Evolutionary conservation across 805 yeast species (phyloP), one percentile per base, ranked within the genome.

Genomic region (Saccharomycopsis guyanensis): DNA sequence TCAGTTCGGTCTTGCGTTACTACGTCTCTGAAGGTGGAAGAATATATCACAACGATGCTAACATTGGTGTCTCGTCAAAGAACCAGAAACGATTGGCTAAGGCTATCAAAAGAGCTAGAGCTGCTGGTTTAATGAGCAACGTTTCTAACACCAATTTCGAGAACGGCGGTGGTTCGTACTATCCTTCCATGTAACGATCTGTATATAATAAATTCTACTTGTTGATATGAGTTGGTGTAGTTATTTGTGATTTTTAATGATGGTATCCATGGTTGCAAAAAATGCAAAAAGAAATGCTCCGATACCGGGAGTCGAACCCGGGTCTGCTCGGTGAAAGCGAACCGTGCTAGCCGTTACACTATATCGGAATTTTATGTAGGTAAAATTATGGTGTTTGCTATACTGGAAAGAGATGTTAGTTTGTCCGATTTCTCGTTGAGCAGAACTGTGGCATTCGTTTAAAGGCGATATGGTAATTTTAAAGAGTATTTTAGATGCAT

Each of bases 241-340:
- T n/a, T n/a, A n/a, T n/a, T n/a, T n/a, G n/a, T n/a, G n/a, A n/a
- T n/a, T n/a, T n/a, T n/a, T n/a, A n/a, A n/a, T n/a, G n/a, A n/a
- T n/a, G n/a, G n/a, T n/a, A n/a, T n/a, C n/a, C n/a, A n/a, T n/a
- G n/a, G n/a, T n/a, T n/a, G n/a, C n/a, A n/a, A n/a, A n/a, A n/a
- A n/a, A n/a, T n/a, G n/a, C n/a, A n/a, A n/a, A n/a, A n/a, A n/a
- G n/a, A n/a, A n/a, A 52, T 50, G 49, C 73, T 78, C 85, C 85
- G 83, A 76, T 77, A 72, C 86, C 82, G 85, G 85, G 85, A 78
- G 83, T 79, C 83, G 85, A 79, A 79, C 85, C 84, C 85, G 82
- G 80, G 78, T 72, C 68, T 78, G 81, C 83, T 76, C 83, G 82
- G 84, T 78, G 83, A 79, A 78, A 78, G 83, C 82, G 82, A 76